These are phyloP conservation scores for Epichloe elymi DNA, from an alignment of 2,329 filamentous ascomycete genomes.

Conservation along the genomic window DNA sequence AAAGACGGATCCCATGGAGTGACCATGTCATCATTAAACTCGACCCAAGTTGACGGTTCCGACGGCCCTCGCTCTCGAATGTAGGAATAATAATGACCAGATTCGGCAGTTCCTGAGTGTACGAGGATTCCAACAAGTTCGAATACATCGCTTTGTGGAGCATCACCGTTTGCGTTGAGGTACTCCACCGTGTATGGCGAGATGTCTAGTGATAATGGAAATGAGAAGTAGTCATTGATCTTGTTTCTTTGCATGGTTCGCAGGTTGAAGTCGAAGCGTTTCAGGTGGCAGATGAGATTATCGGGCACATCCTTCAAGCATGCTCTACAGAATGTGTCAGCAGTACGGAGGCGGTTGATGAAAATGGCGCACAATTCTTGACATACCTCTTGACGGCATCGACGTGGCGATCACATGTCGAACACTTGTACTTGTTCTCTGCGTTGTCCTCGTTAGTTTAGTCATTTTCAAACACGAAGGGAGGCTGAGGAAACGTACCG, in stretches of 20 bases:
- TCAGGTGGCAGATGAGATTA: conserved; percentile 90
- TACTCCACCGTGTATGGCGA: conserved; percentile 79
- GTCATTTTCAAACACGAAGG: neutral
- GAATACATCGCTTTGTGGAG: conserved; percentile 57
- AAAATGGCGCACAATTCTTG: neutral
- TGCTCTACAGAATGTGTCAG: conserved; percentile 38
- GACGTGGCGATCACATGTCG: conserved; percentile 75
- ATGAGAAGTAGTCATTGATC: conserved; percentile 90
- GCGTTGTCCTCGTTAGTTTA: neutral
- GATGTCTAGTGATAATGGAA: conserved; percentile 75
- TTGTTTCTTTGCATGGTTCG: conserved; percentile 70
- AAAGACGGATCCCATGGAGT: conserved; percentile 58
- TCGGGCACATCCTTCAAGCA: conserved; percentile 88
- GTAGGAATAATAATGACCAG: conserved; percentile 95
- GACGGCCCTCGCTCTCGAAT: conserved; percentile 62
- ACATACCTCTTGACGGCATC: conserved; percentile 75
- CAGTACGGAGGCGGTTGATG: neutral
- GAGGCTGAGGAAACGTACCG: conserved; percentile 28
- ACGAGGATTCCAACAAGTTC: conserved; percentile 92
- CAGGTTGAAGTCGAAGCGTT: conserved; percentile 73
- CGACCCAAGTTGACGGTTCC: conserved; percentile 53
- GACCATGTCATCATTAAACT: conserved; percentile 89
- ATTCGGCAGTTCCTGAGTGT: conserved; percentile 83
- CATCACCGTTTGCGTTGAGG: conserved; percentile 46
- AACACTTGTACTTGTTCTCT: conserved; percentile 98